Base-by-base conservation (phyloP, 106 monocot genomes). In the Agapanthus africanus region DNA sequence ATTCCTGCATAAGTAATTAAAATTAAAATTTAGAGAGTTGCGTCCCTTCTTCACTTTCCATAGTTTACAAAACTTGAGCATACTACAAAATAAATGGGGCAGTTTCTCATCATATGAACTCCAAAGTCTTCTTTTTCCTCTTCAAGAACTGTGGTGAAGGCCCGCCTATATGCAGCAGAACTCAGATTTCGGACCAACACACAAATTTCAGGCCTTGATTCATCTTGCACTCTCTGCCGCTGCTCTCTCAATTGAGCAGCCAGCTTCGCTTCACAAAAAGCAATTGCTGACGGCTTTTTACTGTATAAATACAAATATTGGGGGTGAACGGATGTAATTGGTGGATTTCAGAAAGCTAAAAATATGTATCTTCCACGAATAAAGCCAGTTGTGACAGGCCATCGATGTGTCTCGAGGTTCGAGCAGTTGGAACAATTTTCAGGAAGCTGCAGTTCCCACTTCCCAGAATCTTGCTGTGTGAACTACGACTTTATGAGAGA, bases 381-480 rank as follows among this genome's bases (percentile, higher is more conserved):
- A 71, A 81, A 89, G 8, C 97, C 97, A 19, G 81, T 79, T 37
- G 97, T 90, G 28, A 99, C 68, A 15, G 97, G 97, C 97, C 92
- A 92, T 39, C 92, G 78, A 74, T 70, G 77, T 40, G 80, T 69
- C 51, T 87, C 50, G 19, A 19, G 54, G 50, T 32, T 38, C 0
- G 63, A 71, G 26, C 65, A 18, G n/a, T 32, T 38, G 0, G 63
- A 71, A 31, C 65, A 18, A 49, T 85, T 77, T 21, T 76, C 62
- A 0, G 89, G 82, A 54, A 85, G 59, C 4, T 79, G 76, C 15
- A 90, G 73, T 33, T 72, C 73, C 92, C 97, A 87, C 25, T 49
- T 72, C 8, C 82, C 82, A 47, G 80, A 83, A 42, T 76, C 81
- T 15, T 73, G 57, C 70, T 72, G 72, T 7, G 67, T 70, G 70